Percentiles rank a stretch among this genome's conserved stretches.
These are phyloP conservation scores for Phytophthora tentaculata DNA, from an alignment of 352 stramenopile genomes.

Conservation along the genomic window DNA sequence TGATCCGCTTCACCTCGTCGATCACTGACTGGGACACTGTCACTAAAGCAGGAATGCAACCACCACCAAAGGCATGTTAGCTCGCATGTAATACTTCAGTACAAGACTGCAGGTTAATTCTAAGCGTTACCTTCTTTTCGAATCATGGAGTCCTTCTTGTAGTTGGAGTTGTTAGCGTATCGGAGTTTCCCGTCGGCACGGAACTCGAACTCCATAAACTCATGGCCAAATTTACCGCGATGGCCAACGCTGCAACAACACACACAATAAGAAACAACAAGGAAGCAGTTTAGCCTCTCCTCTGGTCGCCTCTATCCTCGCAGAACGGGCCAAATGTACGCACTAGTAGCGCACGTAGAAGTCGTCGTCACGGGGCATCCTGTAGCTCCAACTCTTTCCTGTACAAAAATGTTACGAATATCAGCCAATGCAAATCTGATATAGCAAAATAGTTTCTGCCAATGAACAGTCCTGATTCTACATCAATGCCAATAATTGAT, in stretches of 20 bases:
- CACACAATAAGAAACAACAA: not conserved
- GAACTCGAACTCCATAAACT: constrained; percentile 99
- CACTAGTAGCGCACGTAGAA: constrained; percentile 92
- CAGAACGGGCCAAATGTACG: constrained; percentile 22
- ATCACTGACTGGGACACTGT: constrained; percentile 92
- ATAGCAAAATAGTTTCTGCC: constrained; percentile 14
- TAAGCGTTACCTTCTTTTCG: constrained; percentile 90
- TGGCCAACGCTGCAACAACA: constrained; percentile 89
- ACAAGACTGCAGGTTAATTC: not conserved
- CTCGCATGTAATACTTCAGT: not conserved
- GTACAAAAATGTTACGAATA: constrained; percentile 13
- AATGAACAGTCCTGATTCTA: constrained; percentile 12
- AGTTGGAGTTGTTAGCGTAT: constrained; percentile 99
- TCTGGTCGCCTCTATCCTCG: not conserved
- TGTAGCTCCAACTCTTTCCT: constrained; percentile 10
- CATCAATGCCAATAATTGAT: constrained; percentile 14
- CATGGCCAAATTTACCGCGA: constrained; percentile 96
- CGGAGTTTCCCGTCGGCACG: constrained; percentile 90
- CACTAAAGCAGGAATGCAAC: constrained; percentile 49
- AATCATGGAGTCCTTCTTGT: constrained; percentile 98
- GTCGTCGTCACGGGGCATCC: constrained; percentile 75
- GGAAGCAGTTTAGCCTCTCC: not conserved
- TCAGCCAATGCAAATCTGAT: constrained; percentile 33
- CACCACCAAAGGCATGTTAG: not conserved
- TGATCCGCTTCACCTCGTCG: constrained; percentile 95